Evolutionary conservation across 139 green algal species (phyloP), one percentile per base, ranked within the genome.

Genomic region (Astrephomene gubernaculifera): DNA sequence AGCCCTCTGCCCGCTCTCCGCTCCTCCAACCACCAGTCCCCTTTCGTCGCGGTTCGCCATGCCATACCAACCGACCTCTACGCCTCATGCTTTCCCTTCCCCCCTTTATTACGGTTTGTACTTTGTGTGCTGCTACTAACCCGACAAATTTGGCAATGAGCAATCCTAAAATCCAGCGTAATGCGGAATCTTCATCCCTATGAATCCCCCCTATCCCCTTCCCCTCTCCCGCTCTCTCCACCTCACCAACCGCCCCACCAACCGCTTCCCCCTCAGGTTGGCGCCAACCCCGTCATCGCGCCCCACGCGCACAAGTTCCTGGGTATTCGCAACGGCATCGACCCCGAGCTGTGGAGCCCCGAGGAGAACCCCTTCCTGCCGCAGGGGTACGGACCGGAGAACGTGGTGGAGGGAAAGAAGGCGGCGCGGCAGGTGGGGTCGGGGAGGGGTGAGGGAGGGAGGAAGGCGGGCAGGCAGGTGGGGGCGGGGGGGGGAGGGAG

Each of bases 301-400:
- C 57, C 90, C 8, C 88, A 97, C 41, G 67, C 39, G 0, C 89
- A 87, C 85, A 97, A 97, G 90, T 95, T 98, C 87, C 92, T 92
- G 81, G 95, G 95, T 74, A 97, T 97, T 81, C 86, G 91, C 44
- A 99, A 99, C 82, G 97, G 97, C 78, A 99, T 99, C 82, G 97
- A 99, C 91, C 81, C 79, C 12, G 97, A 99, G 85, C 96, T 99
- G 69, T 99, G 97, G 97, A 96, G 98, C 86, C 97, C 97, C 25
- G 82, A 90, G 27, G 82, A 91, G 43, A 96, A 98, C 90, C 61
- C 86, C 29, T 98, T 95, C 83, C 86, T 98, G 65, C 95, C 95
- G 4, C 17, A 92, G 17, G 25, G 22, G 29, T 96, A 90, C 85
- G 49, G 54, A 36, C 41, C 87, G 24, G 78, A 92, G 2, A 91